phyloP scores from a whole-genome alignment of 345 rosid species.

The Excoecaria cochinchinensis region DNA sequence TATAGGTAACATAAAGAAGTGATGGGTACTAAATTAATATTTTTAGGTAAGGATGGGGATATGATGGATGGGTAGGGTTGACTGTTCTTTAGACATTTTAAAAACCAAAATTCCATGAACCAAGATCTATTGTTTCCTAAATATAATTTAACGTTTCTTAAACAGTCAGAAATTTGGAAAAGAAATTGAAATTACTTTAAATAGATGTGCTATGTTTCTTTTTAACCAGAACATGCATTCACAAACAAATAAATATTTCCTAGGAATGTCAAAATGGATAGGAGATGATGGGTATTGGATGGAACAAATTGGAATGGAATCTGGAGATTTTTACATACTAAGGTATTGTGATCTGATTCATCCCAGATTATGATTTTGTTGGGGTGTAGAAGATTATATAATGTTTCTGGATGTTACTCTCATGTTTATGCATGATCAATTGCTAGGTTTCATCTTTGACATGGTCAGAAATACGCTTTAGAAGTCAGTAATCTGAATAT shows the following conservation, averaged over 20 bases:
- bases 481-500: background rate
- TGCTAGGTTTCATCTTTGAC: background rate
- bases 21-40: background rate
- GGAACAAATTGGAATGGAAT: background rate
- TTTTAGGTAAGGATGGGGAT: background rate
- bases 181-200: background rate
- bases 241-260: background rate
- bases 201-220: background rate
- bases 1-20: background rate
- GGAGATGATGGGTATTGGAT: background rate
- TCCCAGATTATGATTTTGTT: background rate
- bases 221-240: background rate
- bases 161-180: background rate
- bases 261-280: background rate
- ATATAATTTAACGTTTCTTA: background rate
- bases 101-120: background rate
- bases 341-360: background rate
- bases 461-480: background rate
- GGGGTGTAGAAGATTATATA: background rate
- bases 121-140: background rate
- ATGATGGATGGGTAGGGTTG: background rate
- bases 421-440: background rate
- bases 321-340: background rate
- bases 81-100: background rate
- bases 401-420: background rate